Evolutionary conservation across 116 monocot species (phyloP).

Genomic region (Iris pallida): DNA sequence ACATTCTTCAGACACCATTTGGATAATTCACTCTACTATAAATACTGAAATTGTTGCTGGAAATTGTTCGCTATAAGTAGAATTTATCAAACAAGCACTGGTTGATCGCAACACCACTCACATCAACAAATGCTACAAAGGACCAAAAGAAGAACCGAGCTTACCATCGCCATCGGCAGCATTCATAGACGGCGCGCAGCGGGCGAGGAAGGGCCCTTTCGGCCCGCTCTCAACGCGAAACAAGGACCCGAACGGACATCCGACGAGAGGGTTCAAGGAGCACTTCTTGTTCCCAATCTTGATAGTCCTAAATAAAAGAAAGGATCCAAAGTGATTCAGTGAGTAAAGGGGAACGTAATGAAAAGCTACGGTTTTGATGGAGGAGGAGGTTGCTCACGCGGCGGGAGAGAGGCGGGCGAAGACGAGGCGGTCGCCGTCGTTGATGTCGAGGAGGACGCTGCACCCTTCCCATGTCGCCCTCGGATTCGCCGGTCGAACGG

Average conservation of each 20-base stretch:
- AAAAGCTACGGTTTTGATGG: background rate
- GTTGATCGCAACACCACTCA: no score
- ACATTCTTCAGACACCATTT: no score
- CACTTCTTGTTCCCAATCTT: conserved; percentile 88
- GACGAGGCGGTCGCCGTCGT: conserved; percentile 93
- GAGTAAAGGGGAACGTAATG: background rate
- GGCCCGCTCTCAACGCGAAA: conserved; percentile 59
- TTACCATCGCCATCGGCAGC: conserved; percentile 13
- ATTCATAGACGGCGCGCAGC: conserved; percentile 8
- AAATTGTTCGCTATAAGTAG: no score
- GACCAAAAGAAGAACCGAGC: background rate
- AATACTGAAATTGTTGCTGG: no score
- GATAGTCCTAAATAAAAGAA: conserved; percentile 35
- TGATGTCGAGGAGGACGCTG: conserved; percentile 93
- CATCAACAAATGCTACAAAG: no score
- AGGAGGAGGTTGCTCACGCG: conserved; percentile 37
- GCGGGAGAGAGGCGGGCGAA: conserved; percentile 79
- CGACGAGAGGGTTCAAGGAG: conserved; percentile 63
- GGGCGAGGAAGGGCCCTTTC: conserved; percentile 34
- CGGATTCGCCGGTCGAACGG: conserved; percentile 3
- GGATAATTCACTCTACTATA: no score
- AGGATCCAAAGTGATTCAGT: background rate
- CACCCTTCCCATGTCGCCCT: conserved; percentile 82
- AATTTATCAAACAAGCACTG: no score
- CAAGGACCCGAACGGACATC: conserved; percentile 82